Evolutionary conservation across 305 asterid genomes (phyloP).

Genomic region (Fraxinus floribunda): DNA sequence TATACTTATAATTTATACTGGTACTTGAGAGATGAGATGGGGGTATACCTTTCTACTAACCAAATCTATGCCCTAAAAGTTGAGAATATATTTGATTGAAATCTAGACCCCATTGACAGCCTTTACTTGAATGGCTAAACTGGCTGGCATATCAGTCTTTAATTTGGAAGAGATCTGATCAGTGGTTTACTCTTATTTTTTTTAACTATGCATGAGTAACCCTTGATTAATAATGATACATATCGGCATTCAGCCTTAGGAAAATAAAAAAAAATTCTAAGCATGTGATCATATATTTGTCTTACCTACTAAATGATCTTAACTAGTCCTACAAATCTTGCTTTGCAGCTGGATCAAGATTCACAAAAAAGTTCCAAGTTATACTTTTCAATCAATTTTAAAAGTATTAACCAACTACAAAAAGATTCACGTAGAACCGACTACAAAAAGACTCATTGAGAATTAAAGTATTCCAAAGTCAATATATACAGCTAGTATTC

Average conservation of each 20-base stretch:
- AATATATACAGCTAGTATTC: no score
- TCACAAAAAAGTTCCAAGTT: not conserved
- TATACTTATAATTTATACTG: no score
- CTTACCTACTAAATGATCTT: conserved; percentile 34
- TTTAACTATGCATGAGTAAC: not conserved
- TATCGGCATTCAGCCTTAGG: conserved; percentile 17
- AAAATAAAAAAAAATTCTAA: conserved; percentile 15
- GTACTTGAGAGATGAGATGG: no score
- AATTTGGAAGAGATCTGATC: not conserved
- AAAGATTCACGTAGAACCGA: no score
- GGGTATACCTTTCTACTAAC: not conserved
- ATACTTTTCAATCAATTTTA: not conserved
- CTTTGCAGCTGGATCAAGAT: conserved; percentile 12
- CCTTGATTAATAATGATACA: not conserved
- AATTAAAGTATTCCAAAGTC: no score
- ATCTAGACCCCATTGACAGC: not conserved
- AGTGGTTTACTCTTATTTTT: not conserved
- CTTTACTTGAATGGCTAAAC: not conserved
- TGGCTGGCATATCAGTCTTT: not conserved
- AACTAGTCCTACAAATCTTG: conserved; percentile 22
- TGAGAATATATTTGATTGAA: not conserved
- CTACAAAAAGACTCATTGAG: no score
- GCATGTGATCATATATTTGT: conserved; percentile 49
- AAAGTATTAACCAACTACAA: no score
- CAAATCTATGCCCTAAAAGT: not conserved